Evolutionary conservation across 1,284 basidiomycete species (phyloP).

Genomic region (Rhodotorula sp.): DNA sequence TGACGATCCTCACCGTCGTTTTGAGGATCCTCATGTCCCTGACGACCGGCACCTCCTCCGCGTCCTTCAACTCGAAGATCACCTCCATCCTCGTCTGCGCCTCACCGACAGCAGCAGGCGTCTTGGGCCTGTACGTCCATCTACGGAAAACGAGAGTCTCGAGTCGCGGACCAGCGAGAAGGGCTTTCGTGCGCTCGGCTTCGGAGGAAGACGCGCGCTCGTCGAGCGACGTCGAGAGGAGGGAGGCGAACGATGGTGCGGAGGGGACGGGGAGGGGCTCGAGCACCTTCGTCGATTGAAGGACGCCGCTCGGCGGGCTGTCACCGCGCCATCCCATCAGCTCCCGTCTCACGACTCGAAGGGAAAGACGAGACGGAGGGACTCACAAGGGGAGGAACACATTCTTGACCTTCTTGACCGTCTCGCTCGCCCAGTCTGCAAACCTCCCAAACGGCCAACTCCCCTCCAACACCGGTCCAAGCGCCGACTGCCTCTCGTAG

Average conservation of each 20-base stretch:
- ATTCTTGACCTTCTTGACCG: not conserved
- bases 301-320: constrained; percentile 11
- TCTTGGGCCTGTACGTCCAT: constrained; percentile 17
- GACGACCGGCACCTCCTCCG: not conserved
- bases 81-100: constrained; percentile 6
- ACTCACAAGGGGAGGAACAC: constrained; percentile 30
- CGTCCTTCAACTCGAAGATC: not conserved
- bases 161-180: not conserved
- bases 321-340: not conserved
- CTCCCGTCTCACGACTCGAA: no score
- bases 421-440: constrained; percentile 4
- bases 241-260: constrained; percentile 1
- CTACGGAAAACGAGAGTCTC: constrained; percentile 7
- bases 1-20: not conserved
- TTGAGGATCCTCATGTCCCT: not conserved
- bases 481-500: not conserved
- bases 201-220: not conserved
- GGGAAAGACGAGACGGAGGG: not conserved
- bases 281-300: constrained; percentile 16
- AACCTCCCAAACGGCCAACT: constrained; percentile 14
- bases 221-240: not conserved
- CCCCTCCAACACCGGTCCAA: constrained; percentile 18
- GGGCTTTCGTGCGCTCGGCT: not conserved
- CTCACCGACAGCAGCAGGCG: not conserved
- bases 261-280: constrained; percentile 3